Evolutionary conservation across 139 green algal genomes (phyloP), one percentile per base, ranked within the genome.

Genomic region (Chlorella ohadii): DNA sequence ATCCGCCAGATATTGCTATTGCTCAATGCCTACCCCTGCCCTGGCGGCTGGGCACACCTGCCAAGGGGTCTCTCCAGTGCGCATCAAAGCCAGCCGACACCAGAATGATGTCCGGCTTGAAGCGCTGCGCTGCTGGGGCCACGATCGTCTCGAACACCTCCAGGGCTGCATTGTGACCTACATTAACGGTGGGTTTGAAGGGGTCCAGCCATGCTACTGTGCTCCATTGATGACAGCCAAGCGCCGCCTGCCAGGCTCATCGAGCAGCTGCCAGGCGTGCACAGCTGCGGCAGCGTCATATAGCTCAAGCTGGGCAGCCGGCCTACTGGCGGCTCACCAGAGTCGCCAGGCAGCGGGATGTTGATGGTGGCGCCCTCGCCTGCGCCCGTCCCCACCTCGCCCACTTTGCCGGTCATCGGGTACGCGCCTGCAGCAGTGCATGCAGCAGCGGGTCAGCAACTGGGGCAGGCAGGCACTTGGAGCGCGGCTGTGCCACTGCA

Each of bases 11-110:
- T n/a, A n/a, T n/a, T n/a, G n/a, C n/a, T n/a, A n/a, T n/a, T n/a
- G n/a, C n/a, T n/a, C n/a, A n/a, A n/a, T n/a, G n/a, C n/a, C n/a
- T n/a, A n/a, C n/a, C n/a, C n/a, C n/a, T n/a, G n/a, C n/a, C n/a
- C n/a, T n/a, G 20, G 27, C 25, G 11, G 25, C 61, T 34, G 25
- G 17, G 4, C 55, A 1, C 76, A 72, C 76, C 76, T 31, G 92
- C 96, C 57, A 99, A 83, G 5, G 96, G 94, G 84, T 99, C 96
- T 6, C 79, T 12, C 89, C 90, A 97, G 74, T 99, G 96, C 0
- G 93, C 94, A 74, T 99, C 96, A 84, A 96, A 99, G 56, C 95
- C 94, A 74, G 93, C 90, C 4, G 63, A 82, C 38, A 94, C 81
- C 28, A 93, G 71, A 25, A 99, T 92, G 65, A 98, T 92, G 63